These are phyloP conservation scores for Penicillium simplicissimum DNA, from an alignment of 495 filamentous ascomycete genomes.

Conservation along the genomic window DNA sequence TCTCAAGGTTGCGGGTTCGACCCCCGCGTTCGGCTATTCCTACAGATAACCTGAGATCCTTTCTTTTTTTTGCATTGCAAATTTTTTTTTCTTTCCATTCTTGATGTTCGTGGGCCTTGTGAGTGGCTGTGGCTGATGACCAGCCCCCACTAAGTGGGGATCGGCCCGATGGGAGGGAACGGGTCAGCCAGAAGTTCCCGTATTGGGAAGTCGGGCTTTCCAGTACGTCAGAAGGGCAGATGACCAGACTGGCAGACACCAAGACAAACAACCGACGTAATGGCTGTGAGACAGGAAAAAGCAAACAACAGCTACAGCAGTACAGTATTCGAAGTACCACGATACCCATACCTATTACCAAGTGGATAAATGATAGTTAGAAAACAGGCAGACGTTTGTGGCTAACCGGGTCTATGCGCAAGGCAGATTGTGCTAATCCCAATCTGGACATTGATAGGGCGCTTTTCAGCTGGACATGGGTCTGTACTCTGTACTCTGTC, in stretches of 20 bases:
- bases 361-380: no score
- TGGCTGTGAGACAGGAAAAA: not conserved
- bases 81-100: conserved; percentile 9
- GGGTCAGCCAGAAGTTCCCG: not conserved
- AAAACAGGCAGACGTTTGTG: conserved; percentile 8
- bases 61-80: conserved; percentile 21
- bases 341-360: no score
- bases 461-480: conserved; percentile 20
- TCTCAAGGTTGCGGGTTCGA: conserved; percentile 62
- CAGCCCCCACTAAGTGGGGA: conserved; percentile 15
- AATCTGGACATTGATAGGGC: conserved; percentile 11
- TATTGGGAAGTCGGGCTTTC: not conserved
- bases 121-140: conserved; percentile 13
- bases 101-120: conserved; percentile 2
- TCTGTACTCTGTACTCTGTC: no score
- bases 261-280: not conserved
- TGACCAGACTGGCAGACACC: not conserved
- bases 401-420: conserved; percentile 24
- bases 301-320: not conserved
- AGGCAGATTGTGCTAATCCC: conserved; percentile 22
- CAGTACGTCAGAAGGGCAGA: conserved; percentile 2
- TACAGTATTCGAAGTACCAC: no score
- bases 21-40: conserved; percentile 56
- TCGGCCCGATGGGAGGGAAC: conserved; percentile 15
- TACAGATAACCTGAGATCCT: conserved; percentile 20